Evolutionary conservation across 2,329 filamentous ascomycete genomes (phyloP).

Genomic region (Fusarium musae): DNA sequence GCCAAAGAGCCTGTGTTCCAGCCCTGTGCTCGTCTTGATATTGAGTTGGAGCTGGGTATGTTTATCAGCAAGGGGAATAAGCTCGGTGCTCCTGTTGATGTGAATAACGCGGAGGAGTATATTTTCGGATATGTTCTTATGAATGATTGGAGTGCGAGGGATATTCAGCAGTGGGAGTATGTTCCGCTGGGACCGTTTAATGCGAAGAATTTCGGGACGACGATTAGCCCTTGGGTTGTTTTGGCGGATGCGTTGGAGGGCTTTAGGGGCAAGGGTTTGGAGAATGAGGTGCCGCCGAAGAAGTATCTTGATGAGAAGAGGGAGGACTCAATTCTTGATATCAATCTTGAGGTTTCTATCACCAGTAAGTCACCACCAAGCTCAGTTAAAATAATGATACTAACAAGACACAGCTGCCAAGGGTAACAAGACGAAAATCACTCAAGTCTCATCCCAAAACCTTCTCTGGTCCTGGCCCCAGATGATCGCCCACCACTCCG

Average conservation of each 20-base stretch:
- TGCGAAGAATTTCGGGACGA: constrained; percentile 69
- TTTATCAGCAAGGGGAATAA: constrained; percentile 76
- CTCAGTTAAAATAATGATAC: accelerated
- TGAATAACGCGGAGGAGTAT: constrained; percentile 72
- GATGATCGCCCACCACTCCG: constrained; percentile 84
- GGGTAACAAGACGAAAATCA: constrained; percentile 46
- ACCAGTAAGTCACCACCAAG: constrained; percentile 47
- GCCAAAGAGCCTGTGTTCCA: constrained; percentile 64
- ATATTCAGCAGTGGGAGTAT: constrained; percentile 72
- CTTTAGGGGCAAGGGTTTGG: constrained; percentile 33
- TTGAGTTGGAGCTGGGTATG: constrained; percentile 81
- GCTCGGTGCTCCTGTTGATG: constrained; percentile 71
- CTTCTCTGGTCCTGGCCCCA: constrained; percentile 85
- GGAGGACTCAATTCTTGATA: constrained; percentile 50
- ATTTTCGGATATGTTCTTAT: constrained; percentile 76
- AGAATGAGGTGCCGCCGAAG: constrained; percentile 50
- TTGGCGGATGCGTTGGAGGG: constrained; percentile 65
- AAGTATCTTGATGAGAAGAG: constrained; percentile 66
- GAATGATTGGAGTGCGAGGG: constrained; percentile 73
- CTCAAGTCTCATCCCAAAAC: constrained; percentile 47
- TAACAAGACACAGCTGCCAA: constrained; percentile 39
- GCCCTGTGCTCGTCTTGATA: constrained; percentile 72
- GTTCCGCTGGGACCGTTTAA: constrained; percentile 71
- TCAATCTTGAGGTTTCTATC: constrained; percentile 52
- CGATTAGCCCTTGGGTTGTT: constrained; percentile 71